Percentiles rank a stretch among this genome's conserved stretches.
phyloP scores from a whole-genome alignment of 257 asterid species.

The Solanum chiquidenum region DNA sequence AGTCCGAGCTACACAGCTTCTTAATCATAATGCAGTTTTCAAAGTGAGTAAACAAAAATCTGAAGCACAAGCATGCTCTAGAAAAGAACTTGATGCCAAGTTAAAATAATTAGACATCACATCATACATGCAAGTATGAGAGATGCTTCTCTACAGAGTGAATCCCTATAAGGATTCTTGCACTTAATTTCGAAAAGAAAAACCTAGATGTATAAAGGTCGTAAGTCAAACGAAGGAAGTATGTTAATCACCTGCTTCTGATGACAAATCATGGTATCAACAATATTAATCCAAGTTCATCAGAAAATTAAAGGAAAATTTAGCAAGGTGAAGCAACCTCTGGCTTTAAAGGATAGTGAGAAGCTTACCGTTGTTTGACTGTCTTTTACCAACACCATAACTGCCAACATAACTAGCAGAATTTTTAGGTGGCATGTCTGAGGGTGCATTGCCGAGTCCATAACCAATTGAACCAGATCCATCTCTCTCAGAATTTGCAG shows the following conservation, averaged over 20 bases:
- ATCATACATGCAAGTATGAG: neutral
- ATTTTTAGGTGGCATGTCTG: conserved; percentile 7
- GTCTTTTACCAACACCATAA: conserved; percentile 13
- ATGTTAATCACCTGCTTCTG: neutral
- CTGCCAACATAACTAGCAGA: conserved; percentile 13
- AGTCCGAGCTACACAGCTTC: neutral
- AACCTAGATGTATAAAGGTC: neutral
- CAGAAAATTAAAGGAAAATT: neutral
- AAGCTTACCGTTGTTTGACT: conserved; percentile 10
- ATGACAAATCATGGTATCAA: neutral
- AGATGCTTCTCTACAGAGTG: neutral
- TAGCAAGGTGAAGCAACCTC: neutral
- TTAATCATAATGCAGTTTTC: neutral
- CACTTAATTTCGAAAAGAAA: neutral
- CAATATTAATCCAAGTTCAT: neutral
- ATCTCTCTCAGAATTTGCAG: conserved; percentile 8
- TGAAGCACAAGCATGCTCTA: neutral
- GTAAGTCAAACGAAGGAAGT: neutral
- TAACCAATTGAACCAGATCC: conserved; percentile 14
- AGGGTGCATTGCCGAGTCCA: conserved; percentile 2
- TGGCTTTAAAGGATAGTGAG: neutral
- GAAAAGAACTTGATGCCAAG: neutral
- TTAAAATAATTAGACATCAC: neutral
- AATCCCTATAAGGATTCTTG: neutral
- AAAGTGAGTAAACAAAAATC: neutral